Conservation (phyloP, 1,139 yeast species). For the Wickerhamomyces sp. region DNA sequence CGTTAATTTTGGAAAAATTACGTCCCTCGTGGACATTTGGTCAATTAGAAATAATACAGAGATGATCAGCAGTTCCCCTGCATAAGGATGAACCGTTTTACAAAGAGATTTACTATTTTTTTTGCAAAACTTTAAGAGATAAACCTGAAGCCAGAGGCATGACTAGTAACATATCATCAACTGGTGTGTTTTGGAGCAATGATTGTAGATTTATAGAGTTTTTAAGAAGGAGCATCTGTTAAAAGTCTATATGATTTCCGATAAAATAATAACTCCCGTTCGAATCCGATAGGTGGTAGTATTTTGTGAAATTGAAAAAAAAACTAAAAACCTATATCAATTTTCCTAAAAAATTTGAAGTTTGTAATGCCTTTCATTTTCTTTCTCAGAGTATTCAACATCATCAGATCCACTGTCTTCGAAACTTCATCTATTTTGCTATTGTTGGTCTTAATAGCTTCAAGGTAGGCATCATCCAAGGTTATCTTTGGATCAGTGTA, state of each 20-base stretch:
- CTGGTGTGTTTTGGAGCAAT: no score
- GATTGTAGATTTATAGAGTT: no score
- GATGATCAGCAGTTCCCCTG: conserved; percentile 97
- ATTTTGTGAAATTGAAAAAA: no score
- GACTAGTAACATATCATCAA: no score
- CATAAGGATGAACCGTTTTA: conserved; percentile 95
- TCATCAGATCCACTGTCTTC: background rate
- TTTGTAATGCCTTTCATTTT: background rate
- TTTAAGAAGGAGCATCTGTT: no score
- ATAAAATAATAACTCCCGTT: background rate
- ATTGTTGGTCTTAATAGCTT: background rate
- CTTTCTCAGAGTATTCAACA: no score
- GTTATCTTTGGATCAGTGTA: conserved; percentile 44
- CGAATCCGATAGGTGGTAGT: background rate
- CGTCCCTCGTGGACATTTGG: conserved; percentile 47
- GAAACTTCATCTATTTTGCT: background rate
- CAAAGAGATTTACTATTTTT: conserved; percentile 84
- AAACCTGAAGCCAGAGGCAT: no score
- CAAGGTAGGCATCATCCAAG: conserved; percentile 28
- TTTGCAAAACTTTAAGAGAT: conserved; percentile 27
- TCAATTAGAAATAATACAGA: conserved; percentile 81
- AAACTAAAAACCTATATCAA: no score
- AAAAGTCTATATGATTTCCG: no score
- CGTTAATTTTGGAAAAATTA: no score
- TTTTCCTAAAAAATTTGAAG: no score